Conservation (phyloP, 331 rosid species). For the Spiraea crenata region DNA sequence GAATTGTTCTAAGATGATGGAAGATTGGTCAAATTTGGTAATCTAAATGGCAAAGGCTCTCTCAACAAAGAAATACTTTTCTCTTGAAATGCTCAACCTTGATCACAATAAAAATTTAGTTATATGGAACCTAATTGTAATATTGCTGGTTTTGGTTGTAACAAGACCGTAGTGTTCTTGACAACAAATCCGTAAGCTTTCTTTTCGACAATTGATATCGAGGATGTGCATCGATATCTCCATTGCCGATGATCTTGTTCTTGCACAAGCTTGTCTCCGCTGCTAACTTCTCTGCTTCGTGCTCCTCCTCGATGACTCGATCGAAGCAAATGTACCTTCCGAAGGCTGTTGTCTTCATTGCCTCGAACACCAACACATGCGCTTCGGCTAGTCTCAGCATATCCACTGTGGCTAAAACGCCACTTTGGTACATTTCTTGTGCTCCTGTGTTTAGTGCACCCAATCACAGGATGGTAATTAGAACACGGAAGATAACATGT, state of each 20-base stretch:
- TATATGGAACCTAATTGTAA: background rate
- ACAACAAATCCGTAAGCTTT: slow-evolving; percentile 57
- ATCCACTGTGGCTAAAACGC: slow-evolving; percentile 64
- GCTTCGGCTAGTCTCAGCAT: slow-evolving; percentile 60
- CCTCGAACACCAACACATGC: slow-evolving; percentile 59
- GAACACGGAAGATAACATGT: background rate
- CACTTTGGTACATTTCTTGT: slow-evolving; percentile 54
- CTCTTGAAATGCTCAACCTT: background rate
- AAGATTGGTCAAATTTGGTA: too few relatives aligned
- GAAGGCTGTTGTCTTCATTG: slow-evolving; percentile 46
- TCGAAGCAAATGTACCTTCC: slow-evolving; percentile 88
- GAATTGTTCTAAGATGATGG: background rate
- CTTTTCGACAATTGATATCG: slow-evolving; percentile 50
- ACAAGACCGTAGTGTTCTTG: slow-evolving; percentile 41
- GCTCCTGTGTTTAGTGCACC: slow-evolving; percentile 45
- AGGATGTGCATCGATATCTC: background rate
- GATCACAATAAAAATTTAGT: background rate
- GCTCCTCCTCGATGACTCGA: slow-evolving; percentile 31
- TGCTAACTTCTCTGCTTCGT: slow-evolving; percentile 61
- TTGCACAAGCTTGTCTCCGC: slow-evolving; percentile 32
- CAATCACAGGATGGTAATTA: background rate
- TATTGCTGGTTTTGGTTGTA: slow-evolving; percentile 20
- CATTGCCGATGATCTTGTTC: slow-evolving; percentile 47
- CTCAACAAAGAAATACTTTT: too few relatives aligned
- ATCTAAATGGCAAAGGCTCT: too few relatives aligned